Conservation (phyloP, 1,139 yeast species). For the Kurtzmaniella natalensis region DNA sequence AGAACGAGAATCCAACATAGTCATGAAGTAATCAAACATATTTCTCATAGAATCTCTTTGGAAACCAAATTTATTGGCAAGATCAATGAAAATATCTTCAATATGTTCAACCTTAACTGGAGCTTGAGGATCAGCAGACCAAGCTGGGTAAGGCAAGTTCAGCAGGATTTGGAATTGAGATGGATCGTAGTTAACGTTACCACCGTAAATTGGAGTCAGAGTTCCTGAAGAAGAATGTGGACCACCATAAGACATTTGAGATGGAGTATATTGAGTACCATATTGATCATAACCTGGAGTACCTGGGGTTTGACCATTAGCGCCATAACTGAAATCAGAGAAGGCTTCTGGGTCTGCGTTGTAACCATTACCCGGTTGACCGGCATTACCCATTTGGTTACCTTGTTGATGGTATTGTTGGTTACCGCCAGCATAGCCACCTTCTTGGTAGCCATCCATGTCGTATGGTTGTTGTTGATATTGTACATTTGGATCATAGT, state of each 20-base stretch:
- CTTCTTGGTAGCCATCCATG: constrained; percentile 45
- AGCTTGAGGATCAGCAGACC: constrained; percentile 89
- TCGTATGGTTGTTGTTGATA: constrained; percentile 50
- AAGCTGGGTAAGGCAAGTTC: constrained; percentile 85
- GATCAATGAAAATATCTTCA: constrained; percentile 85
- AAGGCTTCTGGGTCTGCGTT: constrained; percentile 69
- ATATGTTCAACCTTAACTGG: constrained; percentile 82
- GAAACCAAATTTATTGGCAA: constrained; percentile 91
- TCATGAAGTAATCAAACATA: constrained; percentile 95
- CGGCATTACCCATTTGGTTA: constrained; percentile 43
- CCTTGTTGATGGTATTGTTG: constrained; percentile 25
- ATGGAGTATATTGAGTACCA: constrained; percentile 76
- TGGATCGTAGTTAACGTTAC: constrained; percentile 58
- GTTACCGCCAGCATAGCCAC: constrained; percentile 27
- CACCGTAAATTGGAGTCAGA: constrained; percentile 92
- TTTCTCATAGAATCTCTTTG: constrained; percentile 97
- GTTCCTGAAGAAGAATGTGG: constrained; percentile 82
- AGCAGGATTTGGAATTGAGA: constrained; percentile 57
- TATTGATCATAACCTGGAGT: constrained; percentile 68
- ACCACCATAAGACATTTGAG: constrained; percentile 80
- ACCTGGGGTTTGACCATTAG: constrained; percentile 54
- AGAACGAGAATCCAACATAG: constrained; percentile 87
- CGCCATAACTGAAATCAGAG: constrained; percentile 69
- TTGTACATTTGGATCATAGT: constrained; percentile 48
- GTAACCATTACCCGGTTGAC: constrained; percentile 25